Evolutionary conservation across 2,329 filamentous ascomycete species (phyloP).

Genomic region (Pseudogymnoascus sp.): DNA sequence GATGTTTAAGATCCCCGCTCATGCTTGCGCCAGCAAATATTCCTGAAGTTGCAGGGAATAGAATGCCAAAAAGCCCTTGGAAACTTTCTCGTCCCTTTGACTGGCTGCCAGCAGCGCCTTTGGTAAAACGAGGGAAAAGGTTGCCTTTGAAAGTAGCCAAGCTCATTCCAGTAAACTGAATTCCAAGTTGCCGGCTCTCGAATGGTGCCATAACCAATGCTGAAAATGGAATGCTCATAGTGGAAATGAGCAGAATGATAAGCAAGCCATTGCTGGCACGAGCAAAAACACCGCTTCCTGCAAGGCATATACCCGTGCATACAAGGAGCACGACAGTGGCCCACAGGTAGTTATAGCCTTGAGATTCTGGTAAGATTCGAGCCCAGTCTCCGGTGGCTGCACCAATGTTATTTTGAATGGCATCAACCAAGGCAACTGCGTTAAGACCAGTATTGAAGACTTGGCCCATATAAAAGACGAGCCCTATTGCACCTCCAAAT

Average conservation of each 20-base stretch:
- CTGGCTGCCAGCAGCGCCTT: conserved; percentile 54
- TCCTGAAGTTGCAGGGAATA: conserved; percentile 62
- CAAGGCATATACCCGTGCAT: conserved; percentile 69
- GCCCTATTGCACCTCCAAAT: conserved; percentile 80
- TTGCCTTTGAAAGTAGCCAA: conserved; percentile 65
- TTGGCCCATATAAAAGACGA: conserved; percentile 87
- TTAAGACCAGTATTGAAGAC: conserved; percentile 84
- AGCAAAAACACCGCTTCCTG: conserved; percentile 73
- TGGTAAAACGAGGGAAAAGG: conserved; percentile 59
- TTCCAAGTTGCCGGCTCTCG: conserved; percentile 49
- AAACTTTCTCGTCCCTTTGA: conserved; percentile 62
- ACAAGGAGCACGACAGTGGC: conserved; percentile 62
- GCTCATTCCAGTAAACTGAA: conserved; percentile 74
- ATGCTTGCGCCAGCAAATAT: conserved; percentile 73
- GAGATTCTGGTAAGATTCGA: conserved; percentile 58
- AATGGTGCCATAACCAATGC: conserved; percentile 63
- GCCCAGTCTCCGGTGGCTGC: conserved; percentile 46
- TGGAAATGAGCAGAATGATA: conserved; percentile 62
- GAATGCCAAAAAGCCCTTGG: conserved; percentile 75
- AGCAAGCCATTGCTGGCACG: conserved; percentile 73
- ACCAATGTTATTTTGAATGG: conserved; percentile 69
- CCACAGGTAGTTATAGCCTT: conserved; percentile 72
- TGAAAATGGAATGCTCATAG: conserved; percentile 78
- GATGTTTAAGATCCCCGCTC: conserved; percentile 78
- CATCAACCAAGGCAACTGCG: conserved; percentile 78